phyloP scores from a whole-genome alignment of 1,284 basidiomycete genomes.

The Pisolithus thermaeus region DNA sequence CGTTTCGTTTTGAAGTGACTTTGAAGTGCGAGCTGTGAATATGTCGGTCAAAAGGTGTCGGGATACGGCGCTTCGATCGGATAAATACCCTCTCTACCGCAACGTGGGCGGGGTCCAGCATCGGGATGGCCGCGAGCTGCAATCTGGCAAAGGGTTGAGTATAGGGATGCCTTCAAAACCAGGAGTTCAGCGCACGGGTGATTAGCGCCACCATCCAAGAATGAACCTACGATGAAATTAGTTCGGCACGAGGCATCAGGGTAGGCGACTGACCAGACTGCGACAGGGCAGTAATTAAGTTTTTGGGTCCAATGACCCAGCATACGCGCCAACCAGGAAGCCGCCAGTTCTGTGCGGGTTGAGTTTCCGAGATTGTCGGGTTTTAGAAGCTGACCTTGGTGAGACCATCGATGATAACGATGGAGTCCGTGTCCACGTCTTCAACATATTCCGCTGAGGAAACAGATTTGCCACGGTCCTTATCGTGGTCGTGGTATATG shows the following conservation, averaged over 20 bases:
- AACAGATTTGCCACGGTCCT: slow-evolving; percentile 71
- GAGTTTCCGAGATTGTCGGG: neutral
- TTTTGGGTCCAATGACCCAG: slow-evolving; percentile 95
- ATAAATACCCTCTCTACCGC: slow-evolving; percentile 57
- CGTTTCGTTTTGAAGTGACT: slow-evolving; percentile 88
- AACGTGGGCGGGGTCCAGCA: slow-evolving; percentile 70
- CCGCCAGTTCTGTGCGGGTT: slow-evolving; percentile 64
- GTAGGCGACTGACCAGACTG: slow-evolving; percentile 58
- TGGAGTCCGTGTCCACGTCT: slow-evolving; percentile 77
- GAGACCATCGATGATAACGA: slow-evolving; percentile 86
- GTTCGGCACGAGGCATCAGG: neutral
- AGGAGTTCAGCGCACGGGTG: slow-evolving; percentile 58
- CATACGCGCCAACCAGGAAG: slow-evolving; percentile 91
- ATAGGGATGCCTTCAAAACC: neutral
- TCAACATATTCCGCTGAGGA: slow-evolving; percentile 82
- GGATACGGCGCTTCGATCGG: slow-evolving; percentile 1
- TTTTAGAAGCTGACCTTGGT: slow-evolving; percentile 61
- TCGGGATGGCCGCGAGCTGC: slow-evolving; percentile 79
- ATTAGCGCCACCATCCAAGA: slow-evolving; percentile 85
- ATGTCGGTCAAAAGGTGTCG: slow-evolving; percentile 2
- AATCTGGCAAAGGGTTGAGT: slow-evolving; percentile 40
- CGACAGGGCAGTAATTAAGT: slow-evolving; percentile 78
- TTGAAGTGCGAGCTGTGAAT: slow-evolving; percentile 62
- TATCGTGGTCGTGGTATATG: slow-evolving; percentile 75
- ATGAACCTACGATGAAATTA: slow-evolving; percentile 48